These are phyloP conservation scores for Ustilago lituana DNA, from an alignment of 1,284 basidiomycete species.

Conservation along the genomic window DNA sequence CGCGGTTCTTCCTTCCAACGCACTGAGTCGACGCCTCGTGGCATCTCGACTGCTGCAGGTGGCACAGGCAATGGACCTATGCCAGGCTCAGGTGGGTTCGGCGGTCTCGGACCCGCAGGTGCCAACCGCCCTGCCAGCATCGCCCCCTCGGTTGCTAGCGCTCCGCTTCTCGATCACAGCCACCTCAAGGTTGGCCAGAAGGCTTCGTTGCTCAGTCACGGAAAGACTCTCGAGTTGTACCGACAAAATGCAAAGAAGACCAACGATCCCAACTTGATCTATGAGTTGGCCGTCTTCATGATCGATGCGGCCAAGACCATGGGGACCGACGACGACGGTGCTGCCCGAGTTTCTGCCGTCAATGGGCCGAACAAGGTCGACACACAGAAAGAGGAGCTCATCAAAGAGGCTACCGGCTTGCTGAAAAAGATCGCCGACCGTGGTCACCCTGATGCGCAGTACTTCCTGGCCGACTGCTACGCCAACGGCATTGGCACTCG, in stretches of 20 bases:
- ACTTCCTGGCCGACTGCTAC: constrained; percentile 96
- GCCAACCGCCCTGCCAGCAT: constrained; percentile 57
- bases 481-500: constrained; percentile 93
- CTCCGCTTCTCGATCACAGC: constrained; percentile 81
- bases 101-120: constrained; percentile 46
- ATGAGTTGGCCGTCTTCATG: constrained; percentile 98
- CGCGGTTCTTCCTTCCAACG: constrained; percentile 31
- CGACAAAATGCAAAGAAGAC: constrained; percentile 98
- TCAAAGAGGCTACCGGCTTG: constrained; percentile 88
- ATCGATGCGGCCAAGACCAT: constrained; percentile 77
- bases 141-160: constrained; percentile 50
- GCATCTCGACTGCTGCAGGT: constrained; percentile 54
- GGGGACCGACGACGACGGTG: constrained; percentile 39
- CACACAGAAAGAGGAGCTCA: constrained; percentile 72
- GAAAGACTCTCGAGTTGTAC: constrained; percentile 94
- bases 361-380: constrained; percentile 42
- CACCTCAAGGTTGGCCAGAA: constrained; percentile 92
- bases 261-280: constrained; percentile 95
- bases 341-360: constrained; percentile 20
- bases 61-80: constrained; percentile 55
- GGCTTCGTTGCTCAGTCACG: constrained; percentile 89
- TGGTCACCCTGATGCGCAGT: constrained; percentile 92
- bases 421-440: constrained; percentile 91
- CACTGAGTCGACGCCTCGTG: constrained; percentile 26
- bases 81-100: constrained; percentile 37